phyloP scores from a whole-genome alignment of 352 stramenopile genomes.

The Phytophthora crassamura region DNA sequence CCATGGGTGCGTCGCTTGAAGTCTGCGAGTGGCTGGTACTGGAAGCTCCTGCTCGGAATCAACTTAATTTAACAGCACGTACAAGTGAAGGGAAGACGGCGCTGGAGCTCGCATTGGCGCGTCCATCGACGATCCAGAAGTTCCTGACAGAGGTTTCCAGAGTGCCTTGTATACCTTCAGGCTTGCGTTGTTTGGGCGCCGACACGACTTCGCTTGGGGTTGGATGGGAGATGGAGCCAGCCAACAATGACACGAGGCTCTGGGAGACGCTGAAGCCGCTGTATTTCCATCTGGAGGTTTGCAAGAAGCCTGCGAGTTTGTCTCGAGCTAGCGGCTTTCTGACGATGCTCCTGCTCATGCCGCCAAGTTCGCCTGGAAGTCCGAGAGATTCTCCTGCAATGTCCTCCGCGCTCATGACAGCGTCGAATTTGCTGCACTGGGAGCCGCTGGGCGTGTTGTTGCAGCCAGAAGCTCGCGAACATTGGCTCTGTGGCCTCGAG shows the following conservation, averaged over 20 bases:
- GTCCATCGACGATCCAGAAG: conserved; percentile 37
- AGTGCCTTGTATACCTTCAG: conserved; percentile 39
- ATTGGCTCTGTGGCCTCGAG: conserved; percentile 66
- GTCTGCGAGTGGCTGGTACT: conserved; percentile 73
- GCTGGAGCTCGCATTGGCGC: conserved; percentile 49
- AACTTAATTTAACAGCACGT: conserved; percentile 49
- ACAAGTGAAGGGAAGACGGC: conserved; percentile 54
- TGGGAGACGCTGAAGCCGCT: conserved; percentile 48
- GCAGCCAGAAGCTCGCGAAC: conserved; percentile 53
- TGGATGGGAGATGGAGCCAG: conserved; percentile 56
- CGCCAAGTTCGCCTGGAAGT: conserved; percentile 28
- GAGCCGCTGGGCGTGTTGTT: conserved; percentile 54
- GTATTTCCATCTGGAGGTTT: conserved; percentile 68
- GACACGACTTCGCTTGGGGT: conserved; percentile 62
- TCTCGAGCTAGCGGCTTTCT: conserved; percentile 54
- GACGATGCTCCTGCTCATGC: conserved; percentile 60
- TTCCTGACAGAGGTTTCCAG: conserved; percentile 54
- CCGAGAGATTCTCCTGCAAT: conserved; percentile 21
- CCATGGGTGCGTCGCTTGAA: conserved; percentile 60
- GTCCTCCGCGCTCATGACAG: conserved; percentile 38
- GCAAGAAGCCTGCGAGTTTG: conserved; percentile 59
- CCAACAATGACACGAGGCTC: conserved; percentile 35
- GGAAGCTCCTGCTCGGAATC: conserved; percentile 39
- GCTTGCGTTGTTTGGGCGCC: conserved; percentile 54
- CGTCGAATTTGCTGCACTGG: conserved; percentile 61